Conservation (phyloP, 2,329 filamentous ascomycete species). For the Aspergillus phoenicis region DNA sequence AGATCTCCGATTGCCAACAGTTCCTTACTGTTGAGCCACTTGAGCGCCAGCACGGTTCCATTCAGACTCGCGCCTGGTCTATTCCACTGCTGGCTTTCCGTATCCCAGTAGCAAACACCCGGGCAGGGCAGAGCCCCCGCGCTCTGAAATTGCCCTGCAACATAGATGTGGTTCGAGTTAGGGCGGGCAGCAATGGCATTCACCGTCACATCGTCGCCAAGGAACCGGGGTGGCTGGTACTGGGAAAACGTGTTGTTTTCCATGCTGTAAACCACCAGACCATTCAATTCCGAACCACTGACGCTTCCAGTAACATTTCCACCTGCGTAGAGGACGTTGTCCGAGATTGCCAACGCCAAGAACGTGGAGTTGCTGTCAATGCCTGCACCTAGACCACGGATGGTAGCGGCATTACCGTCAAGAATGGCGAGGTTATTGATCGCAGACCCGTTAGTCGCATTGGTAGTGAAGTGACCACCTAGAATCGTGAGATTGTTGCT, state of each 20-base stretch:
- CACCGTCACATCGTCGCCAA: conserved; percentile 70
- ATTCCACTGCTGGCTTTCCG: conserved; percentile 72
- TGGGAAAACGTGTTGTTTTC: conserved; percentile 61
- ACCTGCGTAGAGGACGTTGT: conserved; percentile 75
- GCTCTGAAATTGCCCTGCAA: conserved; percentile 80
- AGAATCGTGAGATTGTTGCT: conserved; percentile 81
- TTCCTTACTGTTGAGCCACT: conserved; percentile 73
- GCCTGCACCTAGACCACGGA: conserved; percentile 67
- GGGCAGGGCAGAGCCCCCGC: conserved; percentile 83
- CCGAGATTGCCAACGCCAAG: conserved; percentile 67
- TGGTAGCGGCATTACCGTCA: conserved; percentile 69
- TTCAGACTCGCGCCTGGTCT: conserved; percentile 71
- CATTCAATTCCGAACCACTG: conserved; percentile 64
- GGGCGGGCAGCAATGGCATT: conserved; percentile 75
- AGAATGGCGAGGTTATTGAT: conserved; percentile 82
- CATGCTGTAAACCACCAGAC: conserved; percentile 80
- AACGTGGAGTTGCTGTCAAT: conserved; percentile 75
- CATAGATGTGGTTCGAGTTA: conserved; percentile 72
- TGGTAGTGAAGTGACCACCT: conserved; percentile 81
- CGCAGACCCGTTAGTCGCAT: conserved; percentile 66
- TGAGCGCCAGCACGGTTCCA: conserved; percentile 70
- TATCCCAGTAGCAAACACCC: conserved; percentile 78
- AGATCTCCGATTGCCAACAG: conserved; percentile 80
- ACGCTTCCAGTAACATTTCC: conserved; percentile 74
- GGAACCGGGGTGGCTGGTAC: conserved; percentile 74